These are phyloP conservation scores for Aspergillus tanneri DNA, from an alignment of 2,329 filamentous ascomycete genomes.

Conservation along the genomic window DNA sequence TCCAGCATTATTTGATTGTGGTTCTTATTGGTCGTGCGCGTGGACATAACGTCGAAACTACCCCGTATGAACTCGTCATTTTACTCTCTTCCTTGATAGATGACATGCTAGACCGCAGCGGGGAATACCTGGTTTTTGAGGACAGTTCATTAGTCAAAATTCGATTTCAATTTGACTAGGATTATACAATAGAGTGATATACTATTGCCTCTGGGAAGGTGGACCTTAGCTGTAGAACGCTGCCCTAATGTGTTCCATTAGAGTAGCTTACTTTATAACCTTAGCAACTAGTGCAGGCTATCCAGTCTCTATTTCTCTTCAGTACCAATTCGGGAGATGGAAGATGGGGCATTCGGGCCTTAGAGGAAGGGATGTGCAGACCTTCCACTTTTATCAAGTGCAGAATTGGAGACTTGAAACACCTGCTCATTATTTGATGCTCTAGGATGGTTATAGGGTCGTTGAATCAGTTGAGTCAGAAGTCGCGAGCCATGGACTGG, in stretches of 20 bases:
- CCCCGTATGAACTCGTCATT: neutral
- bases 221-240: neutral
- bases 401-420: neutral
- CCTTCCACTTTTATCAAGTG: neutral
- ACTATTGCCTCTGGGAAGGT: neutral
- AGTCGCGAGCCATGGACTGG: too few relatives aligned
- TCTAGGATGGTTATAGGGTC: too few relatives aligned
- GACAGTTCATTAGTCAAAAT: neutral
- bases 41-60: neutral
- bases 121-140: neutral
- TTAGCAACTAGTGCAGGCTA: neutral
- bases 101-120: neutral
- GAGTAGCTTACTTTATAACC: neutral
- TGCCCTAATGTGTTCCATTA: neutral
- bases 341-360: neutral
- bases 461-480: neutral
- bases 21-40: neutral
- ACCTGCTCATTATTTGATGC: neutral
- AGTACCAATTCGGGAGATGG: neutral
- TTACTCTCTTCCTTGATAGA: neutral
- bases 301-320: neutral
- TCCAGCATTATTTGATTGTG: neutral
- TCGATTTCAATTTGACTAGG: neutral
- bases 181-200: neutral
- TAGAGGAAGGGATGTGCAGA: neutral